A percentile compares a stretch with the other conserved stretches of the same genome.
Evolutionary conservation across 2,329 filamentous ascomycete species (phyloP).

Genomic region (Xylariaceae sp.): DNA sequence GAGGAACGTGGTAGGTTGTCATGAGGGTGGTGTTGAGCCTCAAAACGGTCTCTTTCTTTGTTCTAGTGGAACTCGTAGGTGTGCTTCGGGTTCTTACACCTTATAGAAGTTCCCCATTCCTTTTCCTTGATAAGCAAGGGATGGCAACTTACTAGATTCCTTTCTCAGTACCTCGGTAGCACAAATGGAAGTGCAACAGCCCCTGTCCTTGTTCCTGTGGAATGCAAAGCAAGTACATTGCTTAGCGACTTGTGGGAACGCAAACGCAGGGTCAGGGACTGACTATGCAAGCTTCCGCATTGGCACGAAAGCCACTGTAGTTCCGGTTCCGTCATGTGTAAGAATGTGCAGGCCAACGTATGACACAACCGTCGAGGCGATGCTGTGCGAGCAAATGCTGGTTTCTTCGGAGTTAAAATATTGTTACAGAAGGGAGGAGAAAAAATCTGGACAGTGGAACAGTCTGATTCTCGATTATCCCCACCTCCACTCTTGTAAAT

Average conservation of each 20-base stretch:
- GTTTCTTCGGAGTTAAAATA: slow-evolving; percentile 1
- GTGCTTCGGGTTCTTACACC: not conserved
- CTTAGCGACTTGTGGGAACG: slow-evolving; percentile 9
- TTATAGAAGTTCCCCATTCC: not conserved
- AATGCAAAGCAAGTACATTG: slow-evolving; percentile 8
- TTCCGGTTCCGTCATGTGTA: not conserved
- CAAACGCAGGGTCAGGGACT: slow-evolving; percentile 15
- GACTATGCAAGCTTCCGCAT: slow-evolving; percentile 2
- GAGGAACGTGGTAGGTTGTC: not conserved
- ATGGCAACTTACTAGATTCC: slow-evolving; percentile 1
- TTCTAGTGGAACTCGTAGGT: not conserved
- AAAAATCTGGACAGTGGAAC: not conserved
- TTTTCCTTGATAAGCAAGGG: not conserved
- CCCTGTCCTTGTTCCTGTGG: slow-evolving; percentile 1
- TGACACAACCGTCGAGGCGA: slow-evolving; percentile 3
- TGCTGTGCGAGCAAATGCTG: slow-evolving; percentile 1
- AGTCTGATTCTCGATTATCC: not conserved
- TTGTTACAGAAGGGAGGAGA: not conserved
- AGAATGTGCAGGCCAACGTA: slow-evolving; percentile 4
- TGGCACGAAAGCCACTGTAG: not conserved
- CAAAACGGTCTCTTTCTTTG: not conserved
- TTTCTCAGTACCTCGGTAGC: not conserved
- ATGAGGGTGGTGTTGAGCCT: slow-evolving; percentile 1
- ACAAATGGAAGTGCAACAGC: not conserved
- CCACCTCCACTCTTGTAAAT: not conserved